Evolutionary conservation across 1,284 basidiomycete genomes (phyloP).

Genomic region (Sanghuangporus weigelae): DNA sequence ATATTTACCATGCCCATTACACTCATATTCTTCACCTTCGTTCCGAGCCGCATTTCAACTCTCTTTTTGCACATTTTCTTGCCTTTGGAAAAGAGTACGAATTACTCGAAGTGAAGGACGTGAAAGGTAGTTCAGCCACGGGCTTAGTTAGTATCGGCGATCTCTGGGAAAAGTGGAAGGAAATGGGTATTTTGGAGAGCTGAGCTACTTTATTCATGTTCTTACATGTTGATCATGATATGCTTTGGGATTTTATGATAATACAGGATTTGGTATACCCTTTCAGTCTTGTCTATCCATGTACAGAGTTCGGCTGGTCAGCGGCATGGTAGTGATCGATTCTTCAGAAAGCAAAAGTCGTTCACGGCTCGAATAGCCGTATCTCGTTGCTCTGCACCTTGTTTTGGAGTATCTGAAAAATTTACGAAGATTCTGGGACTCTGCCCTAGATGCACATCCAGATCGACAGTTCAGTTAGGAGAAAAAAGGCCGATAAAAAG

Average conservation of each 20-base stretch:
- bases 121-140: conserved; percentile 60
- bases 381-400: too few relatives aligned
- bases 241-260: neutral
- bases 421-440: too few relatives aligned
- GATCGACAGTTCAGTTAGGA: too few relatives aligned
- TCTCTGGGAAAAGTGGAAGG: conserved; percentile 87
- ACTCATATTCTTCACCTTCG: conserved; percentile 89
- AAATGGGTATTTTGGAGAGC: conserved; percentile 66
- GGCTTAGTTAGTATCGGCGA: conserved; percentile 73
- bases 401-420: too few relatives aligned
- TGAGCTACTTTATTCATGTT: neutral
- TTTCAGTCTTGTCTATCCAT: conserved; percentile 36
- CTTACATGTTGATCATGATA: neutral
- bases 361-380: too few relatives aligned
- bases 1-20: conserved; percentile 97
- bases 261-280: conserved; percentile 31
- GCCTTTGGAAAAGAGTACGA: conserved; percentile 94
- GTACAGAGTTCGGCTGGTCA: conserved; percentile 49
- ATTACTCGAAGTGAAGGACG: conserved; percentile 84
- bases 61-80: conserved; percentile 95
- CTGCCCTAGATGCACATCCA: too few relatives aligned
- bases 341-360: conserved; percentile 43
- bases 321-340: conserved; percentile 57
- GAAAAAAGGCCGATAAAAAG: too few relatives aligned
- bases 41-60: conserved; percentile 96